phyloP scores from a whole-genome alignment of 2,329 filamentous ascomycete genomes.

The Exserohilum turcica region DNA sequence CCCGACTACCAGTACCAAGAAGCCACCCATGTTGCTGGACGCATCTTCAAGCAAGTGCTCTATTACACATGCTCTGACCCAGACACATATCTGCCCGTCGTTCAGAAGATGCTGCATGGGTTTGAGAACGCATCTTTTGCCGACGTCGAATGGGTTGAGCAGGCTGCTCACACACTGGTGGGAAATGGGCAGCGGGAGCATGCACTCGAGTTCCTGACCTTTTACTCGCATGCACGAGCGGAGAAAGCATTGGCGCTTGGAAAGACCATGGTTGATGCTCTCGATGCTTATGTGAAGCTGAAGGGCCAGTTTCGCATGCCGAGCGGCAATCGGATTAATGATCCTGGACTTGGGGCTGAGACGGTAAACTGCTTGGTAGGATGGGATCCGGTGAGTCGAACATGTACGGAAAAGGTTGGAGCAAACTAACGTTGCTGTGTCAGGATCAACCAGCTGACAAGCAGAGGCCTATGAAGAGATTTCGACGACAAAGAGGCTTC shows the following conservation, averaged over 20 bases:
- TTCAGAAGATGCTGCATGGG: slow-evolving; percentile 33
- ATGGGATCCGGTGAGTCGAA: slow-evolving; percentile 25
- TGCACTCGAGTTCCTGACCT: slow-evolving; percentile 28
- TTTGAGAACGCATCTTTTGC: slow-evolving; percentile 34
- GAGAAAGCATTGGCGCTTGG: slow-evolving; percentile 34
- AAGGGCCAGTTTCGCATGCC: slow-evolving; percentile 29
- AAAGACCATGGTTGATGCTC: slow-evolving; percentile 31
- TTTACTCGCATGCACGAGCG: slow-evolving; percentile 33
- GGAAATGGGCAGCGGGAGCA: slow-evolving; percentile 22
- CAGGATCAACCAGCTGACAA: slow-evolving; percentile 10
- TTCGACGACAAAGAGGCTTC: neutral
- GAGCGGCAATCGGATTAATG: slow-evolving; percentile 31
- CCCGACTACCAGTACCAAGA: slow-evolving; percentile 42
- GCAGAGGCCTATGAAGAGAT: slow-evolving; percentile 8
- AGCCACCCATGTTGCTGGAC: slow-evolving; percentile 34
- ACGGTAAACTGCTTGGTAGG: slow-evolving; percentile 40
- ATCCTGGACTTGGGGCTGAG: slow-evolving; percentile 34
- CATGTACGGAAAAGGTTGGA: too few relatives aligned
- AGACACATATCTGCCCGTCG: slow-evolving; percentile 25
- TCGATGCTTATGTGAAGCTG: slow-evolving; percentile 34
- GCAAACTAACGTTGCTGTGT: neutral
- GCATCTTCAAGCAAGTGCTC: slow-evolving; percentile 35
- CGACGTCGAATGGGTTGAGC: slow-evolving; percentile 33
- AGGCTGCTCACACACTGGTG: slow-evolving; percentile 24
- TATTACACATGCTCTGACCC: slow-evolving; percentile 42